Conservation (phyloP, 78 protist species). For the Dictyostelium discoideum region DNA sequence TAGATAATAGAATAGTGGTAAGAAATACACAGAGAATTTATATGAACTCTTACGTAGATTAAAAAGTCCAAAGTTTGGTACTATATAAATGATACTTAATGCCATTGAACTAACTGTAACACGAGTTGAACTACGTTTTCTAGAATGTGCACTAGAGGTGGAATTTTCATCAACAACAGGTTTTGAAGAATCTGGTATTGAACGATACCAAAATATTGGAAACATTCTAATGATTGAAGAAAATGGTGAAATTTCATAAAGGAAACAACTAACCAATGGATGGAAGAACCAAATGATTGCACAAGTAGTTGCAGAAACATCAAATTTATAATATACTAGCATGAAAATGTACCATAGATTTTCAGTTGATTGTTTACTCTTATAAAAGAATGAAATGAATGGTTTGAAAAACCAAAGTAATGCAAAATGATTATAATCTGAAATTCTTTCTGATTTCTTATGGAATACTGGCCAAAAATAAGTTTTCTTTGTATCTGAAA, state of each 20-base stretch:
- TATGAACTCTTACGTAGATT: neutral
- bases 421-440: constrained; percentile 24
- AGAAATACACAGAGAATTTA: neutral
- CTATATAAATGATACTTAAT: constrained; percentile 12
- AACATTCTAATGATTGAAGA: neutral
- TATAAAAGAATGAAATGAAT: constrained; percentile 32
- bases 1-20: constrained; percentile 36
- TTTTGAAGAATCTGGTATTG: neutral
- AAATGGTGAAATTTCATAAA: constrained; percentile 24
- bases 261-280: constrained; percentile 43
- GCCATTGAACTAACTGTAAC: neutral
- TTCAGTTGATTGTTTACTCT: neutral
- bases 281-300: constrained; percentile 68
- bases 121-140: constrained; percentile 6
- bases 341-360: neutral
- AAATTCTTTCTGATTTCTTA: neutral
- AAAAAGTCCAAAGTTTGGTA: constrained; percentile 37
- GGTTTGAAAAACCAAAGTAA: constrained; percentile 48
- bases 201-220: constrained; percentile 47
- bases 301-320: neutral
- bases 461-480: constrained; percentile 48
- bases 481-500: neutral
- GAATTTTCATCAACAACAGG: neutral
- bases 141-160: too few species aligned
- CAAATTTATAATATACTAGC: neutral